phyloP scores from a whole-genome alignment of 257 asterid species.

The Forsythia viridissima region DNA sequence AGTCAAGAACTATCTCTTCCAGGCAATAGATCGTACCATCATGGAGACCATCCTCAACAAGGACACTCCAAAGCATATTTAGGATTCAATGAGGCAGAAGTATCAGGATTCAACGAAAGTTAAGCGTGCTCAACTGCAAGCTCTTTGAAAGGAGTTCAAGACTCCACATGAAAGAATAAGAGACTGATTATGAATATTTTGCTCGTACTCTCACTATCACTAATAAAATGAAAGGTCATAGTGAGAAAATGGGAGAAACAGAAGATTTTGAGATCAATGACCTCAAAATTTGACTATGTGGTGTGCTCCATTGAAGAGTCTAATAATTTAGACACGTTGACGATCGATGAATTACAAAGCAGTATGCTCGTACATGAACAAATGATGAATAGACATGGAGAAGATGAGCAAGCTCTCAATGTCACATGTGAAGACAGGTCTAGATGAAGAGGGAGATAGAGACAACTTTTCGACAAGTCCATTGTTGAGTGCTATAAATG shows the following conservation, averaged over 20 bases:
- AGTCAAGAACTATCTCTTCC: not conserved
- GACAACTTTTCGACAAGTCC: not conserved
- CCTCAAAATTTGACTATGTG: not conserved
- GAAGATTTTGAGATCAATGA: not conserved
- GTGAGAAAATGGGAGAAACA: not conserved
- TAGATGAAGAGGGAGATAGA: not conserved
- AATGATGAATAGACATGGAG: constrained; percentile 6
- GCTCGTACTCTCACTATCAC: constrained; percentile 9
- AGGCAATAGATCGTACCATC: not conserved
- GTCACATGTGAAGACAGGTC: not conserved
- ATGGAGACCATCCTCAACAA: constrained; percentile 10
- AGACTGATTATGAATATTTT: constrained; percentile 3
- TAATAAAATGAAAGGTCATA: constrained; percentile 1
- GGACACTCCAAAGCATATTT: not conserved
- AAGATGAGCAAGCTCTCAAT: constrained; percentile 1
- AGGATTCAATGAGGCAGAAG: not conserved
- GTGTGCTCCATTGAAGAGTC: constrained; percentile 1
- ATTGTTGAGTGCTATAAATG: not conserved
- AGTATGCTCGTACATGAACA: not conserved
- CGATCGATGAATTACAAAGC: constrained; percentile 6
- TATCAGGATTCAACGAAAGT: not conserved
- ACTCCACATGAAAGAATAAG: not conserved
- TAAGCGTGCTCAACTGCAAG: constrained; percentile 12
- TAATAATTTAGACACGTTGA: not conserved
- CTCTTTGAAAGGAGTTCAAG: constrained; percentile 4